A percentile compares a stretch with the other conserved stretches of the same genome.
These are phyloP conservation scores for Eimeria praecox DNA, from an alignment of 169 alveolate species.

Conservation along the genomic window DNA sequence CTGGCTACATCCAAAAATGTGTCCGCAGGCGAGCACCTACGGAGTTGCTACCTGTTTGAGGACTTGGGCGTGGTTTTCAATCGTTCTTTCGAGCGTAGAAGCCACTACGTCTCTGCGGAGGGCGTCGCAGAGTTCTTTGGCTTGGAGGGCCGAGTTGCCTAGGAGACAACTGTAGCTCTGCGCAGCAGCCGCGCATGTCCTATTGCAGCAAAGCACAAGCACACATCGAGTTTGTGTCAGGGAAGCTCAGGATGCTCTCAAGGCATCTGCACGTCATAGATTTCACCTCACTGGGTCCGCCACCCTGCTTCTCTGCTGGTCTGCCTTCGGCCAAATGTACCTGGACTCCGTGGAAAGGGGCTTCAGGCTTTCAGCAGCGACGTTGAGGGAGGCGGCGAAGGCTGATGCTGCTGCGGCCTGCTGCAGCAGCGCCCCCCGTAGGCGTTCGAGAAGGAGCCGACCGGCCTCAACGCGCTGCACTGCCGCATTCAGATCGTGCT, in stretches of 20 bases:
- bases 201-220: slow-evolving; percentile 11
- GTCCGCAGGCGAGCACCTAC: background rate
- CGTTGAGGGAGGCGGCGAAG: slow-evolving; percentile 50
- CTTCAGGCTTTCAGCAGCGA: slow-evolving; percentile 38
- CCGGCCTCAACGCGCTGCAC: slow-evolving; percentile 79
- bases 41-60: slow-evolving; percentile 77
- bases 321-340: background rate
- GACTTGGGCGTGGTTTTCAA: slow-evolving; percentile 77
- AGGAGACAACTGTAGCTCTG: slow-evolving; percentile 32
- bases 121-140: slow-evolving; percentile 73
- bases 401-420: slow-evolving; percentile 72
- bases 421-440: slow-evolving; percentile 75
- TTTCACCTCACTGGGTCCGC: background rate
- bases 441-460: slow-evolving; percentile 72
- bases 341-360: slow-evolving; percentile 23
- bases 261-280: background rate
- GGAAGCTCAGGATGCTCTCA: background rate
- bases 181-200: slow-evolving; percentile 66
- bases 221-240: background rate
- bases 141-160: slow-evolving; percentile 58
- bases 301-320: background rate
- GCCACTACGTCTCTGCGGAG: slow-evolving; percentile 81
- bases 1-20: background rate
- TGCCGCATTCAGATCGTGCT: slow-evolving; percentile 70
- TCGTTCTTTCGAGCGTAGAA: slow-evolving; percentile 72